These are phyloP conservation scores for Rhynchospora pubera DNA, from an alignment of 176 grass and related monocot species.

Conservation along the genomic window DNA sequence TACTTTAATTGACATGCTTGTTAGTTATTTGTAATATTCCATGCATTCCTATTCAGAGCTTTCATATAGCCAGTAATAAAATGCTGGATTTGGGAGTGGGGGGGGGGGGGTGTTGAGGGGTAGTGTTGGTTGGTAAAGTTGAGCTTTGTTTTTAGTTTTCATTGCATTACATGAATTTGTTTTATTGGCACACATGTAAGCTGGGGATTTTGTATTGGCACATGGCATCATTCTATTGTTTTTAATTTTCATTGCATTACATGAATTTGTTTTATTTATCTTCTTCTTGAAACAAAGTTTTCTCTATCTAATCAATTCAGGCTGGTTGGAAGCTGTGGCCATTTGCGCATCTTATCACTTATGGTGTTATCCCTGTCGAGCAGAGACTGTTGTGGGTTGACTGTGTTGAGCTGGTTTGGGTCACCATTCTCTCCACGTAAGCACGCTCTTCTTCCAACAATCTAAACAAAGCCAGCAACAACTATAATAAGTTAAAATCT, in stretches of 20 bases:
- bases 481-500: neutral
- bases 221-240: neutral
- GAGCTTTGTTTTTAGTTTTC: neutral
- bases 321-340: slow-evolving; percentile 98
- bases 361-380: slow-evolving; percentile 77
- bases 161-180: no score
- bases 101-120: no score
- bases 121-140: neutral
- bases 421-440: slow-evolving; percentile 94
- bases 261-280: slow-evolving; percentile 5
- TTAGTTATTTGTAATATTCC: slow-evolving; percentile 3
- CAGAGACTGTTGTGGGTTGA: slow-evolving; percentile 98
- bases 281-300: slow-evolving; percentile 10
- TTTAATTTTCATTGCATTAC: neutral
- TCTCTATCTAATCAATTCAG: slow-evolving; percentile 20
- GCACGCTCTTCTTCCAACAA: slow-evolving; percentile 5
- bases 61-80: neutral
- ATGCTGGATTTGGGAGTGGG: no score
- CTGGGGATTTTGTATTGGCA: neutral
- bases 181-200: neutral
- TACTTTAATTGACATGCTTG: neutral
- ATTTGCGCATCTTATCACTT: slow-evolving; percentile 88
- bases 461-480: neutral
- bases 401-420: slow-evolving; percentile 89
- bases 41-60: neutral